A percentile compares a stretch with the other conserved stretches of the same genome.
Conservation (phyloP, 2,329 filamentous ascomycete genomes). For the Tympanopsis confertula region DNA sequence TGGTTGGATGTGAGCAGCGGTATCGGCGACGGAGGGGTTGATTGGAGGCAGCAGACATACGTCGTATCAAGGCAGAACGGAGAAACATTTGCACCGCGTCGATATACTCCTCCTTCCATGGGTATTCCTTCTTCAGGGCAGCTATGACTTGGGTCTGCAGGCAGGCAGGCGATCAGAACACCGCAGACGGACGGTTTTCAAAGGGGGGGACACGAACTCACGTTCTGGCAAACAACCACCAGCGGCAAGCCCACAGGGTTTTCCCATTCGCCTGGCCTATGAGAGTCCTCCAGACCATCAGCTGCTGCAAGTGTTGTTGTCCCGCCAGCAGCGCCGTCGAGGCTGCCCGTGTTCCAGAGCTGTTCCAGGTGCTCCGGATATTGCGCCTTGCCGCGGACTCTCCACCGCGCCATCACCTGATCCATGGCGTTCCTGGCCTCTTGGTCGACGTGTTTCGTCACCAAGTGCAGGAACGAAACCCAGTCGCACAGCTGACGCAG, state of each 20-base stretch:
- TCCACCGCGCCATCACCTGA: conserved; percentile 71
- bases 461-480: conserved; percentile 71
- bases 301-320: conserved; percentile 52
- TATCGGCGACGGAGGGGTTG: conserved; percentile 5
- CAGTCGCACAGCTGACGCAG: conserved; percentile 78
- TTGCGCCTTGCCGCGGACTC: conserved; percentile 61
- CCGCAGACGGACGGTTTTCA: background rate
- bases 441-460: conserved; percentile 61
- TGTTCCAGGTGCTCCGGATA: too few species aligned
- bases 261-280: conserved; percentile 86
- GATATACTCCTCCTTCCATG: conserved; percentile 94
- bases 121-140: conserved; percentile 72
- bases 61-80: conserved; percentile 76
- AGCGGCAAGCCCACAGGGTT: conserved; percentile 77
- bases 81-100: conserved; percentile 91
- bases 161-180: conserved; percentile 4
- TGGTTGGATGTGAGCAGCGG: conserved; percentile 19
- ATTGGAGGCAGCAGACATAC: conserved; percentile 35
- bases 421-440: conserved; percentile 77
- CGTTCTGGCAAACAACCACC: conserved; percentile 92
- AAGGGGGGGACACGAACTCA: conserved; percentile 25
- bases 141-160: conserved; percentile 76
- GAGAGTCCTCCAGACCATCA: conserved; percentile 48
- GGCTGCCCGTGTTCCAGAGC: too few species aligned
- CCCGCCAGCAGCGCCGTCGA: conserved; percentile 44